Evolutionary conservation across 768 basidiomycete species (phyloP).

Genomic region (Rhizopogon vinicolor): DNA sequence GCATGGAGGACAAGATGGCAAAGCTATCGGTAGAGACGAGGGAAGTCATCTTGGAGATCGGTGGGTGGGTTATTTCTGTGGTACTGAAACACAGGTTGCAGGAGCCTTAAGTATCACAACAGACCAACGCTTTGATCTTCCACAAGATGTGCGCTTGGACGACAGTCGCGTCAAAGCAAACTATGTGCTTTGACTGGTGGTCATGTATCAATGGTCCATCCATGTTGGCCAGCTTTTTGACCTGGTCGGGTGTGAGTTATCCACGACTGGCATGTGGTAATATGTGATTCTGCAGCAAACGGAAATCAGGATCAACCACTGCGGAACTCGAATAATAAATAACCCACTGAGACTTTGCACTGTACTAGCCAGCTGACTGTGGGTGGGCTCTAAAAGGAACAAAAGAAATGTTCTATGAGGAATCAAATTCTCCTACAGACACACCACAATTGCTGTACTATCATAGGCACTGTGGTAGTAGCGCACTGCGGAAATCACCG

Average conservation of each 20-base stretch:
- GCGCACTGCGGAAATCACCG: too few species aligned
- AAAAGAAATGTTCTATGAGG: too few species aligned
- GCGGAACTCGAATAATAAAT: too few species aligned
- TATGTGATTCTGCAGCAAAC: neutral
- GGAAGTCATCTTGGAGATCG: neutral
- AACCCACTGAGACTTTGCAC: too few species aligned
- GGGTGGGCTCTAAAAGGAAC: too few species aligned
- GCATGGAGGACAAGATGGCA: neutral
- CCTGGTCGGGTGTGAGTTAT: neutral
- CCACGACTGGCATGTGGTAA: too few species aligned
- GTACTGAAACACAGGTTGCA: neutral
- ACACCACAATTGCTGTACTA: too few species aligned
- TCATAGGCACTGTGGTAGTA: too few species aligned
- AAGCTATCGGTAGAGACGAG: neutral
- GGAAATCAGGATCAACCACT: neutral
- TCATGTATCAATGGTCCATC: neutral
- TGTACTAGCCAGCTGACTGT: too few species aligned
- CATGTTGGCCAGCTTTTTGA: neutral
- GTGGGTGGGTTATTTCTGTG: neutral
- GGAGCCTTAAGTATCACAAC: neutral
- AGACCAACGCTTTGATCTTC: neutral
- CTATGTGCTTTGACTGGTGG: neutral
- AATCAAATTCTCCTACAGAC: too few species aligned
- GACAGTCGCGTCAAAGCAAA: neutral
- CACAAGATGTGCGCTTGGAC: neutral